Percentiles rank a stretch among this genome's conserved stretches.
phyloP scores from a whole-genome alignment of 352 stramenopile genomes.

The Phytophthora gonapodyides region DNA sequence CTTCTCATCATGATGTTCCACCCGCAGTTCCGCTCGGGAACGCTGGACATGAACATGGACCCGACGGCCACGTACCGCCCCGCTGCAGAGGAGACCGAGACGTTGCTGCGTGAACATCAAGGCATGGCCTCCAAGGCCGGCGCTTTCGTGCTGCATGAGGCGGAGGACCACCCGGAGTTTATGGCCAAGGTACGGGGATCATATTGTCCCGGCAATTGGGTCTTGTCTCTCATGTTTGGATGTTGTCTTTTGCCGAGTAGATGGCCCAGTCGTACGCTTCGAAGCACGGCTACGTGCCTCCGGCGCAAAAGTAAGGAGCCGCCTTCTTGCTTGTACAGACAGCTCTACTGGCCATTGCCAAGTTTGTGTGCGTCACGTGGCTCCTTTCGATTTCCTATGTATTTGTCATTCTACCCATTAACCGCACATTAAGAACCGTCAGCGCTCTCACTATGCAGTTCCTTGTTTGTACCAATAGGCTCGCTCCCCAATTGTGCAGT shows the following conservation, averaged over 20 bases:
- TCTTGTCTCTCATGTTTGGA: background rate
- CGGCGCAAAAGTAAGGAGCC: constrained; percentile 34
- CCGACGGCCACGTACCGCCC: constrained; percentile 72
- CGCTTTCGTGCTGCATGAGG: constrained; percentile 68
- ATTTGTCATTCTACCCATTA: constrained; percentile 33
- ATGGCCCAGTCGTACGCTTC: constrained; percentile 51
- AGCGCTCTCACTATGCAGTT: constrained; percentile 9
- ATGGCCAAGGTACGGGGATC: constrained; percentile 53
- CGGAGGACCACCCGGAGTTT: constrained; percentile 77
- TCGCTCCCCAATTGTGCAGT: background rate
- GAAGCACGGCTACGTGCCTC: constrained; percentile 54
- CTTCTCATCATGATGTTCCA: constrained; percentile 84
- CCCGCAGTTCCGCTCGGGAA: constrained; percentile 83
- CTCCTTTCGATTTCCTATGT: constrained; percentile 27
- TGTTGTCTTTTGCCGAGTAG: constrained; percentile 25
- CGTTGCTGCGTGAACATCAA: constrained; percentile 66
- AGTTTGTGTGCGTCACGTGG: constrained; percentile 19
- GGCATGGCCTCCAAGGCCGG: constrained; percentile 61
- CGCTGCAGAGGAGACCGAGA: constrained; percentile 67
- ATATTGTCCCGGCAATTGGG: background rate
- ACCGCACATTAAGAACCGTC: constrained; percentile 15
- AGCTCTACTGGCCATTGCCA: constrained; percentile 4
- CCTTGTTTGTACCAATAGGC: background rate
- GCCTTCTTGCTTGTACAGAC: background rate
- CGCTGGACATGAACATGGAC: constrained; percentile 74